Evolutionary conservation across 1,139 yeast genomes (phyloP).

Genomic region (Protomyces inundatus): DNA sequence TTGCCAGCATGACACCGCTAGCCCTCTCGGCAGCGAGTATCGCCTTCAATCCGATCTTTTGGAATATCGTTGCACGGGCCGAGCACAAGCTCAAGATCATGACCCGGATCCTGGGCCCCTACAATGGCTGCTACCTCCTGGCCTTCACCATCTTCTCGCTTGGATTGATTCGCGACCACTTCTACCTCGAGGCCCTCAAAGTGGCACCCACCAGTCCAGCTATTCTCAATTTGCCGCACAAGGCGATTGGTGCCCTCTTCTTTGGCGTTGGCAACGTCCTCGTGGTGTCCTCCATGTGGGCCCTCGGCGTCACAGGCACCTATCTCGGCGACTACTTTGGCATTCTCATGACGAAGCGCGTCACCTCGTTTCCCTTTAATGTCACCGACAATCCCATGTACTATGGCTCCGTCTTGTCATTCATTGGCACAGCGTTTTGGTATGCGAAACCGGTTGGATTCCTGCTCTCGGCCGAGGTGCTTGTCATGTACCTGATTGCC

Average conservation of each 20-base stretch:
- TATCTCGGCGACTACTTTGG: slow-evolving; percentile 97
- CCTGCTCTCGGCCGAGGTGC: slow-evolving; percentile 64
- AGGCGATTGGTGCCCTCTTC: slow-evolving; percentile 45
- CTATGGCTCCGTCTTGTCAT: slow-evolving; percentile 82
- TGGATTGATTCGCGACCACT: slow-evolving; percentile 74
- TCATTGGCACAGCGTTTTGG: slow-evolving; percentile 85
- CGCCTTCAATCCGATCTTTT: slow-evolving; percentile 86
- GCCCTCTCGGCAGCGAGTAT: slow-evolving; percentile 48
- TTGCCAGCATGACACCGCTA: background rate
- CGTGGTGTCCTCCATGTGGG: slow-evolving; percentile 81
- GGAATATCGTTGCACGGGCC: slow-evolving; percentile 86
- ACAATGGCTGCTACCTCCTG: slow-evolving; percentile 72
- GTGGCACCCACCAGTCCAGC: slow-evolving; percentile 42
- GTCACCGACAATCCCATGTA: slow-evolving; percentile 93
- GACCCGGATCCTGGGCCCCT: slow-evolving; percentile 66
- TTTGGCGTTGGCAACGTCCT: slow-evolving; percentile 71
- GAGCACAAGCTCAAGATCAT: slow-evolving; percentile 73
- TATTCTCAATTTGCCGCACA: slow-evolving; percentile 46
- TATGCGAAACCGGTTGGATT: slow-evolving; percentile 85
- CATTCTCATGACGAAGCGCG: slow-evolving; percentile 81
- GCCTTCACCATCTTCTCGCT: slow-evolving; percentile 77
- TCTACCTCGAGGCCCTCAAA: slow-evolving; percentile 57
- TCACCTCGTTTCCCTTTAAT: slow-evolving; percentile 91
- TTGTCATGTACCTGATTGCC: slow-evolving; percentile 76
- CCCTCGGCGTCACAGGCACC: slow-evolving; percentile 93